phyloP scores from a whole-genome alignment of 1,284 basidiomycete species.

The Trichosporon sp. region DNA sequence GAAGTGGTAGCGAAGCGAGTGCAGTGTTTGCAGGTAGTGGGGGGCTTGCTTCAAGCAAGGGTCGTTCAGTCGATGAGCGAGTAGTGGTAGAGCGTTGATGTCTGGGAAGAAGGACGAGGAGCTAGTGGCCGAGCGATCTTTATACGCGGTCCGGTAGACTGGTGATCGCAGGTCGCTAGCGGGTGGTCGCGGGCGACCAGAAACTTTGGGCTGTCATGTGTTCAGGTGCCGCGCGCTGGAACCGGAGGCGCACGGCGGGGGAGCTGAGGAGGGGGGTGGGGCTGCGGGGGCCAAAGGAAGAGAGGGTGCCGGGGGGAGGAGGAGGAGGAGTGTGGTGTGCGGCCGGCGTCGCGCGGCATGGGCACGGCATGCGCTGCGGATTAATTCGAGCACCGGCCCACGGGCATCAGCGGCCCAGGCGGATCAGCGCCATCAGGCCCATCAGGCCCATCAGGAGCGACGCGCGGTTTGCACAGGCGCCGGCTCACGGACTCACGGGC shows the following conservation, averaged over 20 bases:
- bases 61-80: not conserved
- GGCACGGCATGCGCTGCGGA: not conserved
- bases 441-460: not conserved
- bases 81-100: not conserved
- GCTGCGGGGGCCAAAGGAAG: not conserved
- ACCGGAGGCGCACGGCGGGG: not conserved
- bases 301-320: not conserved
- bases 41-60: constrained; percentile 2
- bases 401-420: not conserved
- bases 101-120: not conserved
- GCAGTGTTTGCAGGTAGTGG: not conserved
- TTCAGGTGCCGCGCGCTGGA: not conserved
- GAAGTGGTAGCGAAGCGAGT: not conserved
- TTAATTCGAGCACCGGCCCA: not conserved
- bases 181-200: not conserved
- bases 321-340: not conserved
- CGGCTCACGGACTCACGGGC: not conserved
- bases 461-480: not conserved
- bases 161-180: not conserved
- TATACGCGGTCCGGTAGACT: not conserved
- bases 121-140: not conserved
- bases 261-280: not conserved
- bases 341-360: not conserved
- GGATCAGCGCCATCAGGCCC: not conserved
- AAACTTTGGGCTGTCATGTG: not conserved